A percentile compares a stretch with the other conserved stretches of the same genome.
These are phyloP conservation scores for Ogataea pilisensis DNA, from an alignment of 805 yeast genomes.

Conservation along the genomic window DNA sequence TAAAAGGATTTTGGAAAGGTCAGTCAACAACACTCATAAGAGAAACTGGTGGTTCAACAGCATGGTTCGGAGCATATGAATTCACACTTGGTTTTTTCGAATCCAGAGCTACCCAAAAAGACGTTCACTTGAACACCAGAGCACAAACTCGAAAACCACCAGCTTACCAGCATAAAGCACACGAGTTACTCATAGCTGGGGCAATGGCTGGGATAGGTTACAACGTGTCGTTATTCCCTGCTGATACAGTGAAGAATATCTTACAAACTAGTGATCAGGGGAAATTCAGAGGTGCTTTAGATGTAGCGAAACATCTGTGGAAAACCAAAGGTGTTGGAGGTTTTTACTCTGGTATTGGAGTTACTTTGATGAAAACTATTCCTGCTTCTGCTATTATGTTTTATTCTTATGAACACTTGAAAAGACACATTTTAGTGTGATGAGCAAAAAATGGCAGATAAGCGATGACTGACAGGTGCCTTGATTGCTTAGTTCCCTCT, in stretches of 20 bases:
- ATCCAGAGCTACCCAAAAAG: no score
- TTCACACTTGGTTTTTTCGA: conserved; percentile 39
- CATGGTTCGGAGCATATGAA: conserved; percentile 93
- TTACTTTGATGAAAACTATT: conserved; percentile 74
- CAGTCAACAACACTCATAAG: conserved; percentile 75
- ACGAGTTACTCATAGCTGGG: conserved; percentile 69
- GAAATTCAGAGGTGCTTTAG: conserved; percentile 24
- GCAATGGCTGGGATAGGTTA: conserved; percentile 83
- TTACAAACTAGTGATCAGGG: conserved; percentile 56
- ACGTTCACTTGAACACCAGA: no score
- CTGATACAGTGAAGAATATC: conserved; percentile 84
- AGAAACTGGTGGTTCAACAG: conserved; percentile 86
- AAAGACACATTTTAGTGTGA: conserved; percentile 17
- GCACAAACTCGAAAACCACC: no score
- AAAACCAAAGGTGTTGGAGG: conserved; percentile 59
- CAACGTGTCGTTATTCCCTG: conserved; percentile 78
- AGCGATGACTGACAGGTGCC: no score
- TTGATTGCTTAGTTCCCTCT: no score
- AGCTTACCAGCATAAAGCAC: conserved; percentile 32
- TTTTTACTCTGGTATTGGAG: conserved; percentile 80
- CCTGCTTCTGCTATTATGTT: conserved; percentile 91
- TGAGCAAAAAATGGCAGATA: no score
- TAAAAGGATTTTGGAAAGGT: conserved; percentile 82
- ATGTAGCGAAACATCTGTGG: conserved; percentile 39
- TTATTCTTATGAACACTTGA: conserved; percentile 66